Conservation (phyloP, 768 basidiomycete genomes). For the Termitomyces sp. region DNA sequence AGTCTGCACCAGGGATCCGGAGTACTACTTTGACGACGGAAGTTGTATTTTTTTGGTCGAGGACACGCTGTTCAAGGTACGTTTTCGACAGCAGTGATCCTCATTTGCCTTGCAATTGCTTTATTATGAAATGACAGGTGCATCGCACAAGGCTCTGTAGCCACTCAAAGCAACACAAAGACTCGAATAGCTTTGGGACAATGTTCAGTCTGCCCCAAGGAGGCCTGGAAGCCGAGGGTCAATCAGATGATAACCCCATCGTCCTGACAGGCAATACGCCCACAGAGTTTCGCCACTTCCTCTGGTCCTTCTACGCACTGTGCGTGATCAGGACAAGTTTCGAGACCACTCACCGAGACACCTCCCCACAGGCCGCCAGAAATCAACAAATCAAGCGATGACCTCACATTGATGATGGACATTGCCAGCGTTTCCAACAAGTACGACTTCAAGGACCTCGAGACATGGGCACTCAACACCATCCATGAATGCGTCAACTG, state of each 20-base stretch:
- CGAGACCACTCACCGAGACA: neutral
- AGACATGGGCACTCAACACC: conserved; percentile 72
- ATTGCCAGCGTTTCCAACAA: conserved; percentile 67
- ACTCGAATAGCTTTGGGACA: conserved; percentile 41
- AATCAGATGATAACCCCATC: conserved; percentile 61
- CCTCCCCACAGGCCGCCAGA: conserved; percentile 53
- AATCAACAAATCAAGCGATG: conserved; percentile 41
- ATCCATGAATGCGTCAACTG: conserved; percentile 64
- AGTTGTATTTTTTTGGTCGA: conserved; percentile 62
- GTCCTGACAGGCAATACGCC: conserved; percentile 57
- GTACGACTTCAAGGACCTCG: conserved; percentile 69
- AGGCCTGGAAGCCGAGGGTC: conserved; percentile 45
- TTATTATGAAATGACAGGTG: conserved; percentile 33
- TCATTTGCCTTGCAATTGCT: neutral
- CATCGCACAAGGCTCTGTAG: conserved; percentile 56
- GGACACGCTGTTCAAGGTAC: conserved; percentile 64
- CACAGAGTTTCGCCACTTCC: conserved; percentile 65
- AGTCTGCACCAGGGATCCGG: conserved; percentile 34
- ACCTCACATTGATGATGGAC: conserved; percentile 52
- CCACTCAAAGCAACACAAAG: conserved; percentile 47
- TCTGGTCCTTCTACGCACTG: conserved; percentile 77
- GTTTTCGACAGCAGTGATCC: conserved; percentile 16
- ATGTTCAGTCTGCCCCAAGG: conserved; percentile 70
- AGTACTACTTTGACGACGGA: conserved; percentile 63
- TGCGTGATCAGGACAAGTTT: conserved; percentile 26